Conservation (phyloP, 176 grass and related monocot species). For the Oryza punctata region DNA sequence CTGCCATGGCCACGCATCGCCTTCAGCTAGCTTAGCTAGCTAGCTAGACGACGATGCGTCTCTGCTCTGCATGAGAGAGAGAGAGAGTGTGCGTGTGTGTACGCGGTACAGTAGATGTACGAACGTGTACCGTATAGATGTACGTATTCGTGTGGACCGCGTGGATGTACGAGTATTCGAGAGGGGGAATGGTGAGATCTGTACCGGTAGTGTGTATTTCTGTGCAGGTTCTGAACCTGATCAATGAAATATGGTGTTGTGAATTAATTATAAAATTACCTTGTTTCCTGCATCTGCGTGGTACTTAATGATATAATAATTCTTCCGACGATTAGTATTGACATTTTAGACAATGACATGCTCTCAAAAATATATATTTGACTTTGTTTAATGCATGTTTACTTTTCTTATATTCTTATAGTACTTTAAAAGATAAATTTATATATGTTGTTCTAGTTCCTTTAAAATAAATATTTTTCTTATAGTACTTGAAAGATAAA, state of each 20-base stretch:
- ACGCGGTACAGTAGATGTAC: background rate
- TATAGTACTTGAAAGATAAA: too few relatives aligned
- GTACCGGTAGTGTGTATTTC: background rate
- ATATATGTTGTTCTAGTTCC: too few relatives aligned
- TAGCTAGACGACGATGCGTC: background rate
- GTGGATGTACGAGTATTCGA: constrained; percentile 10
- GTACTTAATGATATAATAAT: background rate
- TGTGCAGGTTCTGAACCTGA: background rate
- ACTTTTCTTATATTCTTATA: too few relatives aligned
- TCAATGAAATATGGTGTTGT: background rate
- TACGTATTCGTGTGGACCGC: constrained; percentile 15
- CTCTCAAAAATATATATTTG: too few relatives aligned
- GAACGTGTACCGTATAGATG: constrained; percentile 12
- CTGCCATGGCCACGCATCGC: background rate
- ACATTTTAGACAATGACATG: too few relatives aligned
- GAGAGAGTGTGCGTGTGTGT: constrained; percentile 24
- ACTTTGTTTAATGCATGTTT: too few relatives aligned
- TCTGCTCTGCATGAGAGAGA: background rate
- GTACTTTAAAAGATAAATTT: too few relatives aligned
- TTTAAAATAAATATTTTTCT: too few relatives aligned
- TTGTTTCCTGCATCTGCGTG: background rate
- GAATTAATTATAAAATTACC: background rate
- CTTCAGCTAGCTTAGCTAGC: background rate
- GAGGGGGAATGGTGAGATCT: background rate
- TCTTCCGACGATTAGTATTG: too few relatives aligned